Percentiles rank a stretch among this genome's conserved stretches.
phyloP scores from a whole-genome alignment of 2,329 filamentous ascomycete species.

The Harringtonia aguacate region DNA sequence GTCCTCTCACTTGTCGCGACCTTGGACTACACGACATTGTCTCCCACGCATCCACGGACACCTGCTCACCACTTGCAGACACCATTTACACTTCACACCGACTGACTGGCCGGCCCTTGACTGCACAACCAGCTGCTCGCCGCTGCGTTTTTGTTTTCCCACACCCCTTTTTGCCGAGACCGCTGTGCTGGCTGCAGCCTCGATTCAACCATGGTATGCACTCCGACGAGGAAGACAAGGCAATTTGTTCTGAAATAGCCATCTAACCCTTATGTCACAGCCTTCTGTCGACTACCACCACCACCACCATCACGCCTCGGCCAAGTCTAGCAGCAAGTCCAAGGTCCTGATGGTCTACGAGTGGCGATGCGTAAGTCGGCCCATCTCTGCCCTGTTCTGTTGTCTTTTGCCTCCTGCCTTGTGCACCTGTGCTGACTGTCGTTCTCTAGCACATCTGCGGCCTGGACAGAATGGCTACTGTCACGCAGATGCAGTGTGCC shows the following conservation, averaged over 20 bases:
- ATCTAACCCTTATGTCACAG: not conserved
- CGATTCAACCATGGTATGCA: not conserved
- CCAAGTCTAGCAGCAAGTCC: not conserved
- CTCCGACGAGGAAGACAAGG: too few species aligned
- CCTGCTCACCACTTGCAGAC: too few species aligned
- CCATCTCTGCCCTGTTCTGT: not conserved
- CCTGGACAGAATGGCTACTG: conserved; percentile 7
- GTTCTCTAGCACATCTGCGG: conserved; percentile 10
- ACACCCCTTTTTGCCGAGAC: too few species aligned
- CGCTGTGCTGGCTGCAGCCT: too few species aligned
- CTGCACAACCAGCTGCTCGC: too few species aligned
- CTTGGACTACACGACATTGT: too few species aligned
- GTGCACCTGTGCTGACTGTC: not conserved
- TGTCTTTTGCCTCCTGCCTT: not conserved
- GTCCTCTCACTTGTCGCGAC: too few species aligned
- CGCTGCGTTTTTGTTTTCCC: too few species aligned
- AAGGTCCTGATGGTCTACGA: not conserved
- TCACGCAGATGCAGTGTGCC: conserved; percentile 7
- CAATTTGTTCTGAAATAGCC: too few species aligned
- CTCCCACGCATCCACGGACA: too few species aligned
- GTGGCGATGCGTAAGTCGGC: conserved; percentile 7
- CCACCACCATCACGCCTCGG: not conserved
- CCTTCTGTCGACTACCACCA: not conserved
- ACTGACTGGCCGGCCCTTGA: too few species aligned
- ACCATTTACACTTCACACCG: too few species aligned